phyloP scores from a whole-genome alignment of 2,329 filamentous ascomycete genomes.

The Ophiocordyceps unilateralis region DNA sequence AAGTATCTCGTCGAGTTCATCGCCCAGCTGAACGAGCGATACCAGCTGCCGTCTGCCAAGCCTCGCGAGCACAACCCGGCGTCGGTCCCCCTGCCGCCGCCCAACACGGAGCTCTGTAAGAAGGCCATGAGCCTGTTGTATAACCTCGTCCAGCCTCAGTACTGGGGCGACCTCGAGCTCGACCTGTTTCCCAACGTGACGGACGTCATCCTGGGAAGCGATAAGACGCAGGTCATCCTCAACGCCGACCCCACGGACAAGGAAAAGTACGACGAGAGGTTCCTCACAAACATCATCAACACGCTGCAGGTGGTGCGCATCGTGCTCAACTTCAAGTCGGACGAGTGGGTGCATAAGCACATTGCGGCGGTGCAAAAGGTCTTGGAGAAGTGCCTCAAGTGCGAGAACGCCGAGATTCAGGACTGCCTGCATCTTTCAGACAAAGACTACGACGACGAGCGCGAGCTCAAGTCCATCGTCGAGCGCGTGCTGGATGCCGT shows the following conservation, averaged over 20 bases:
- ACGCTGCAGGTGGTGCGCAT: conserved; percentile 84
- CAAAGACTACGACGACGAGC: conserved; percentile 49
- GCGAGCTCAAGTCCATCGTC: conserved; percentile 57
- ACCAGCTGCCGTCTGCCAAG: conserved; percentile 55
- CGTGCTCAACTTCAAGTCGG: conserved; percentile 69
- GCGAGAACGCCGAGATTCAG: conserved; percentile 81
- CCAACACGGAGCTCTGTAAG: conserved; percentile 63
- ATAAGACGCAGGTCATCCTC: conserved; percentile 50
- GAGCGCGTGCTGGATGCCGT: conserved; percentile 76
- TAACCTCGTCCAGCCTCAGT: conserved; percentile 69
- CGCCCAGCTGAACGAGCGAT: conserved; percentile 73
- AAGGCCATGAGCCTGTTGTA: conserved; percentile 69
- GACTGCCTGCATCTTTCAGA: conserved; percentile 72
- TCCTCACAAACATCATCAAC: conserved; percentile 78
- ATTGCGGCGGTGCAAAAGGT: conserved; percentile 69
- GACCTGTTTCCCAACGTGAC: conserved; percentile 85
- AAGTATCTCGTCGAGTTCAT: conserved; percentile 96
- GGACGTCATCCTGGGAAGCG: conserved; percentile 66
- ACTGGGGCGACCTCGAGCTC: conserved; percentile 84
- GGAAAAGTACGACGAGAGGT: conserved; percentile 67
- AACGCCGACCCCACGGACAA: conserved; percentile 42
- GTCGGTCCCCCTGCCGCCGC: conserved; percentile 29
- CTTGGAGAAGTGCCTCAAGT: conserved; percentile 74
- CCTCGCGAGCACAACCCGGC: conserved; percentile 33
- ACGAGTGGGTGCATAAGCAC: conserved; percentile 79